These are phyloP conservation scores for Epichloe uncinata DNA, from an alignment of 2,329 filamentous ascomycete genomes.

Conservation along the genomic window DNA sequence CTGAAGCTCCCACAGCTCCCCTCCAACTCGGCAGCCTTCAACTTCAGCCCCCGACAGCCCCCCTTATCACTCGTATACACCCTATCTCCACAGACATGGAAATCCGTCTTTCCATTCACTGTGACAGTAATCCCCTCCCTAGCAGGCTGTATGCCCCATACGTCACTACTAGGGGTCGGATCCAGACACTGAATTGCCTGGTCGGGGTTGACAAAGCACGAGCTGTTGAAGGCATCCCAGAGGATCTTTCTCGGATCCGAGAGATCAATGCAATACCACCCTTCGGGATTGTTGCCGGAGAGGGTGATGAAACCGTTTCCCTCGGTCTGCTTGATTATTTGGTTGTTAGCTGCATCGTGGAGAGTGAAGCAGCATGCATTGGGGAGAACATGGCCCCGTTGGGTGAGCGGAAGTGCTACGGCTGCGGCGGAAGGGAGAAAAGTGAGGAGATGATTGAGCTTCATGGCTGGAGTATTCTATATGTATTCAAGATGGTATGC, in stretches of 20 bases:
- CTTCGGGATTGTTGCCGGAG: conserved; percentile 10
- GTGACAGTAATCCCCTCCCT: conserved; percentile 11
- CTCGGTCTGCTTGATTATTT: conserved; percentile 15
- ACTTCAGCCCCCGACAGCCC: conserved; percentile 13
- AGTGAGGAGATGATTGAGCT: conserved; percentile 6
- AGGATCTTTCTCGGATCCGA: conserved; percentile 13
- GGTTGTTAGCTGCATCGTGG: conserved; percentile 12
- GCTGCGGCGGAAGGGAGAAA: conserved; percentile 11
- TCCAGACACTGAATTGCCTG: conserved; percentile 20
- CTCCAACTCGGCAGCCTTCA: conserved; percentile 14
- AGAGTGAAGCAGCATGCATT: conserved; percentile 21
- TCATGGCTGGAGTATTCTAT: not conserved
- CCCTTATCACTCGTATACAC: conserved; percentile 12
- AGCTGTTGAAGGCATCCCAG: conserved; percentile 16
- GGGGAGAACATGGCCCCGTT: conserved; percentile 9
- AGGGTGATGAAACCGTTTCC: conserved; percentile 16
- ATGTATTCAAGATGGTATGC: too few species aligned
- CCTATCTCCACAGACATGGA: conserved; percentile 16
- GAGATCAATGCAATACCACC: conserved; percentile 20
- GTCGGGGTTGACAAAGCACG: conserved; percentile 18
- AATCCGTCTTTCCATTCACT: conserved; percentile 13
- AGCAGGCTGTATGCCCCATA: conserved; percentile 14
- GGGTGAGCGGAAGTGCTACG: conserved; percentile 9
- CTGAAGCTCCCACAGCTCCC: conserved; percentile 12
- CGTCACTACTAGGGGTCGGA: conserved; percentile 16